Percentiles rank a stretch among this genome's conserved stretches.
These are phyloP conservation scores for Inga leiocalycina DNA, from an alignment of 306 rosid species.

Conservation along the genomic window DNA sequence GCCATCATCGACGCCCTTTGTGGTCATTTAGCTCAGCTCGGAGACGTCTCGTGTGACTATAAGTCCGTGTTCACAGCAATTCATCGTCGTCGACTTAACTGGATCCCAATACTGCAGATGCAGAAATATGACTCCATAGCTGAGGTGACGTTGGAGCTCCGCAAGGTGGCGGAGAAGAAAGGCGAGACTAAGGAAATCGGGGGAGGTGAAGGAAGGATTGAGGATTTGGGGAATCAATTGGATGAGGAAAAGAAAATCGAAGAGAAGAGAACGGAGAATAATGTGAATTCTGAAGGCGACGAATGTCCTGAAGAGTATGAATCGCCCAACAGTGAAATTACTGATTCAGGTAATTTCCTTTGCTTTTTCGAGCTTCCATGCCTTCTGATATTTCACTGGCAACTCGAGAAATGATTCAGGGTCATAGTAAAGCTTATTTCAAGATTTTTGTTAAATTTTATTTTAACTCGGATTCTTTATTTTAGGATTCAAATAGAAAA, in stretches of 20 bases:
- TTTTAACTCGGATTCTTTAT: background rate
- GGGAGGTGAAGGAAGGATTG: slow-evolving; percentile 25
- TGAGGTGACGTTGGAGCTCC: slow-evolving; percentile 77
- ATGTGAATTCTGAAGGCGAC: slow-evolving; percentile 34
- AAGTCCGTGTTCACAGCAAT: slow-evolving; percentile 60
- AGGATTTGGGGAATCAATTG: slow-evolving; percentile 13
- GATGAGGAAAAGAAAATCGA: slow-evolving; percentile 34
- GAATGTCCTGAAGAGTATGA: slow-evolving; percentile 61
- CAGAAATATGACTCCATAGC: slow-evolving; percentile 94
- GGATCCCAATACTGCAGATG: slow-evolving; percentile 97
- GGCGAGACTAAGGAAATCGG: slow-evolving; percentile 15
- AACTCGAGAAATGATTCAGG: background rate
- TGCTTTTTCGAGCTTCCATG: background rate
- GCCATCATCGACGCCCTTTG: slow-evolving; percentile 90
- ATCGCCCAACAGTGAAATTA: slow-evolving; percentile 73
- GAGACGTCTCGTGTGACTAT: slow-evolving; percentile 48
- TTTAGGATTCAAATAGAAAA: background rate
- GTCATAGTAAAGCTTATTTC: background rate
- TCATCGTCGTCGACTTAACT: slow-evolving; percentile 80
- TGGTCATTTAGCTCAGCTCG: slow-evolving; percentile 58
- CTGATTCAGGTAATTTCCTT: slow-evolving; percentile 77
- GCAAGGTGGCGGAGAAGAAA: slow-evolving; percentile 39
- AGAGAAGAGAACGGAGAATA: slow-evolving; percentile 38
- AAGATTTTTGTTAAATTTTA: background rate
- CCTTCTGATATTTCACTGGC: background rate